These are phyloP conservation scores for Flaveria floridana DNA, from an alignment of 140 eudicot genomes.

Conservation along the genomic window DNA sequence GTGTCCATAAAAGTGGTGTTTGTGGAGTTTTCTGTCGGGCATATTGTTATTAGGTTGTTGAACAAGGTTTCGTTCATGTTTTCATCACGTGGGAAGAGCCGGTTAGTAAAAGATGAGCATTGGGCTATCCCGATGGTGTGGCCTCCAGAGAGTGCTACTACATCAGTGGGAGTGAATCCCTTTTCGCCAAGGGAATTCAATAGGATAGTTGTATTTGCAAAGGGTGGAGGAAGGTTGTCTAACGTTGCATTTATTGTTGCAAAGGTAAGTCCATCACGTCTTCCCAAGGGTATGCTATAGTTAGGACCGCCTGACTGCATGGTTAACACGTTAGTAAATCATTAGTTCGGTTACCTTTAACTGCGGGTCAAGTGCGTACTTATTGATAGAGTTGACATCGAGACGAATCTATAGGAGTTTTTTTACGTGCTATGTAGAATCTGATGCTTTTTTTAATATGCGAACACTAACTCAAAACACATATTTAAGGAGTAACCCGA, in stretches of 20 bases:
- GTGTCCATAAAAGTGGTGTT: conserved; percentile 47
- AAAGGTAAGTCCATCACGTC: conserved; percentile 57
- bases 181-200: conserved; percentile 39
- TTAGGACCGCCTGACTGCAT: conserved; percentile 55
- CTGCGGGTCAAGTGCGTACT: no score
- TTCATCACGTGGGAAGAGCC: conserved; percentile 59
- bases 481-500: no score
- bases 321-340: no score
- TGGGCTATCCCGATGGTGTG: conserved; percentile 64
- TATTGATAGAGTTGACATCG: no score
- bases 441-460: no score
- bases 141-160: conserved; percentile 63
- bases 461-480: no score
- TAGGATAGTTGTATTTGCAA: conserved; percentile 40
- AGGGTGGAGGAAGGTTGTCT: conserved; percentile 51
- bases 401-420: no score
- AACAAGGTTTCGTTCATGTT: conserved; percentile 53
- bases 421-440: no score
- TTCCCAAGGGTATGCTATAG: conserved; percentile 53
- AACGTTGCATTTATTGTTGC: conserved; percentile 46
- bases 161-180: conserved; percentile 45
- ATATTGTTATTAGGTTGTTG: conserved; percentile 40
- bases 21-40: conserved; percentile 30
- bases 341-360: no score
- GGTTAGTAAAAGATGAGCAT: conserved; percentile 40